Conservation (phyloP, 2,329 filamentous ascomycete species). For the Ploettnerulaceae sp. region DNA sequence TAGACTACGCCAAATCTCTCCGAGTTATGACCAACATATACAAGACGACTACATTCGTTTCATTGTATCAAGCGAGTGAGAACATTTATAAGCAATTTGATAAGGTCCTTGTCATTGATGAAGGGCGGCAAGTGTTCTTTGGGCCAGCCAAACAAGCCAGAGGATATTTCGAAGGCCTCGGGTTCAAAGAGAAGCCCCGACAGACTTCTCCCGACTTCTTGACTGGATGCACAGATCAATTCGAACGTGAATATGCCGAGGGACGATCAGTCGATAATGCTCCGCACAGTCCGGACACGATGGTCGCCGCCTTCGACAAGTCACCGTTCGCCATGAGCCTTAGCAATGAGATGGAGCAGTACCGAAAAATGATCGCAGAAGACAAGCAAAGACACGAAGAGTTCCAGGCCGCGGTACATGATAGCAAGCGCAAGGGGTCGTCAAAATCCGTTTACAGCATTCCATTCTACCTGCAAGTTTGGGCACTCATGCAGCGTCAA, state of each 20-base stretch:
- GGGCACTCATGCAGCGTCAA: constrained; percentile 78
- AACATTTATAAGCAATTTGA: constrained; percentile 71
- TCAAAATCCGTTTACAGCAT: constrained; percentile 74
- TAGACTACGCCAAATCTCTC: constrained; percentile 69
- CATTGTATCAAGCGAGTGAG: constrained; percentile 65
- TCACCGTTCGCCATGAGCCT: constrained; percentile 56
- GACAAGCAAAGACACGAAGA: constrained; percentile 68
- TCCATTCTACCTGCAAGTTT: constrained; percentile 77
- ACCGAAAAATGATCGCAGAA: constrained; percentile 58
- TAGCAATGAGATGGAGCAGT: constrained; percentile 61
- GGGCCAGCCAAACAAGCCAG: constrained; percentile 57
- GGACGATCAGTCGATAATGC: constrained; percentile 62
- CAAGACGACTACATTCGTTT: constrained; percentile 64
- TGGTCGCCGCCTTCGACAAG: constrained; percentile 65
- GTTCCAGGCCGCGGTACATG: constrained; percentile 68
- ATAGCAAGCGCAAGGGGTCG: constrained; percentile 73
- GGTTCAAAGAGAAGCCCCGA: constrained; percentile 49
- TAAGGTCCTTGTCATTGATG: constrained; percentile 73
- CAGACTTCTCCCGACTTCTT: constrained; percentile 75
- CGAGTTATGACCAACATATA: constrained; percentile 72
- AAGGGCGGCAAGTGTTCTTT: constrained; percentile 63
- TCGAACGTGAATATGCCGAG: constrained; percentile 69
- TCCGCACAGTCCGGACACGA: constrained; percentile 61
- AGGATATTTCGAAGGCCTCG: constrained; percentile 61
- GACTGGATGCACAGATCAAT: constrained; percentile 73